phyloP scores from a whole-genome alignment of 495 filamentous ascomycete genomes.

The Trichoderma reesei region DNA sequence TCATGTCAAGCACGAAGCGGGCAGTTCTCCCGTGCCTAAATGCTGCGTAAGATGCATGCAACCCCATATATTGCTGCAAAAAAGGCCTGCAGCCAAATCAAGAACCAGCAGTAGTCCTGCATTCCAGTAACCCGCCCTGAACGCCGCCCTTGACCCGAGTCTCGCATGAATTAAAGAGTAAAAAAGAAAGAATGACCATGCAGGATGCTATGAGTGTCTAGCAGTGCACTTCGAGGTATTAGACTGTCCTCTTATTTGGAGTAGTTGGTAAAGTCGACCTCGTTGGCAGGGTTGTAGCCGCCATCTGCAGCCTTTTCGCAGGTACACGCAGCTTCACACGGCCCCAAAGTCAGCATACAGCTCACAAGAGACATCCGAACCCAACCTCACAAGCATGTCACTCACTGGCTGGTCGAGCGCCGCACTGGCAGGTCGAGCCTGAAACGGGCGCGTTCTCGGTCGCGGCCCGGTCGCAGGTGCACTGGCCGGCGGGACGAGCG shows the following conservation, averaged over 20 bases:
- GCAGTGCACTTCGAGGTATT: not conserved
- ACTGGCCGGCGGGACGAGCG: conserved; percentile 62
- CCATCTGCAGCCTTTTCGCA: conserved; percentile 63
- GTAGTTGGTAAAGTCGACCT: conserved; percentile 76
- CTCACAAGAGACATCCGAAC: not conserved
- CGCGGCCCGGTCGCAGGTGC: conserved; percentile 67
- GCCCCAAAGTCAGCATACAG: conserved; percentile 14
- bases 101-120: not conserved
- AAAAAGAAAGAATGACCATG: not conserved
- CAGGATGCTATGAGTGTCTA: not conserved
- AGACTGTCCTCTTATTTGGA: conserved; percentile 19
- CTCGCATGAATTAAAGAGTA: conserved; percentile 10
- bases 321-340: conserved; percentile 64
- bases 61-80: too few species aligned
- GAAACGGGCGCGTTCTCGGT: conserved; percentile 58
- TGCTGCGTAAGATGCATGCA: not conserved
- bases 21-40: not conserved
- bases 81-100: conserved; percentile 2
- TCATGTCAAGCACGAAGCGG: not conserved
- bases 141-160: not conserved
- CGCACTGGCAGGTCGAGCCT: conserved; percentile 59
- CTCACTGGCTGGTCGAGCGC: conserved; percentile 59
- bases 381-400: conserved; percentile 11
- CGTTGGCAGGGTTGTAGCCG: conserved; percentile 40
- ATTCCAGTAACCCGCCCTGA: conserved; percentile 1